phyloP scores from a whole-genome alignment of 2,329 filamentous ascomycete genomes.

The Exophiala phaeomuriformis region DNA sequence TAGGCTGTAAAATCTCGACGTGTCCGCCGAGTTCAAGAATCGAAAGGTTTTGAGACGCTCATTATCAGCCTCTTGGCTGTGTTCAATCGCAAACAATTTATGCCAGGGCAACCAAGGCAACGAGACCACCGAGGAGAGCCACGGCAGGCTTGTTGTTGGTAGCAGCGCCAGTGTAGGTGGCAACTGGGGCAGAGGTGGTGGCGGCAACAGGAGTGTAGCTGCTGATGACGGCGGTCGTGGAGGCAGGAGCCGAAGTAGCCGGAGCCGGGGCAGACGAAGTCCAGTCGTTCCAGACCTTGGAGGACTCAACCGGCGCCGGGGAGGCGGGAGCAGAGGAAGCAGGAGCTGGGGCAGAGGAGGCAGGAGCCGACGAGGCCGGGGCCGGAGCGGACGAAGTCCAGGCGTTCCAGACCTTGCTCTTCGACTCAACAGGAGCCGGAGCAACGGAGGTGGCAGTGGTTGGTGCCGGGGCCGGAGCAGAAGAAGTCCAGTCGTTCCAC shows the following conservation, averaged over 20 bases:
- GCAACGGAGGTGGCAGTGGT: background rate
- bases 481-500: slow-evolving; percentile 7
- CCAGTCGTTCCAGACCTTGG: slow-evolving; percentile 7
- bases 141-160: slow-evolving; percentile 25
- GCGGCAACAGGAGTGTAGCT: slow-evolving; percentile 3
- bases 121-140: slow-evolving; percentile 19
- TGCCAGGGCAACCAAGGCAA: slow-evolving; percentile 21
- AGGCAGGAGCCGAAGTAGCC: background rate
- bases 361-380: background rate
- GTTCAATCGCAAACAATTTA: slow-evolving; percentile 4
- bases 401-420: background rate
- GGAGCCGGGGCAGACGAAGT: slow-evolving; percentile 1
- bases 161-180: slow-evolving; percentile 21
- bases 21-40: slow-evolving; percentile 1
- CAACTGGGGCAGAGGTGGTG: slow-evolving; percentile 11
- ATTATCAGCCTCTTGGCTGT: background rate
- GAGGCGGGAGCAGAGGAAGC: slow-evolving; percentile 3
- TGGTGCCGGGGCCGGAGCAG: too few species aligned
- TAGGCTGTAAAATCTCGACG: background rate
- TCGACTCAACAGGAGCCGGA: background rate
- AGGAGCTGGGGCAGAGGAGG: background rate
- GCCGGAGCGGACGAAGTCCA: background rate
- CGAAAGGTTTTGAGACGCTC: background rate
- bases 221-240: slow-evolving; percentile 10
- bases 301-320: background rate